Conservation (phyloP, 768 basidiomycete species). For the Auricularia cornea region DNA sequence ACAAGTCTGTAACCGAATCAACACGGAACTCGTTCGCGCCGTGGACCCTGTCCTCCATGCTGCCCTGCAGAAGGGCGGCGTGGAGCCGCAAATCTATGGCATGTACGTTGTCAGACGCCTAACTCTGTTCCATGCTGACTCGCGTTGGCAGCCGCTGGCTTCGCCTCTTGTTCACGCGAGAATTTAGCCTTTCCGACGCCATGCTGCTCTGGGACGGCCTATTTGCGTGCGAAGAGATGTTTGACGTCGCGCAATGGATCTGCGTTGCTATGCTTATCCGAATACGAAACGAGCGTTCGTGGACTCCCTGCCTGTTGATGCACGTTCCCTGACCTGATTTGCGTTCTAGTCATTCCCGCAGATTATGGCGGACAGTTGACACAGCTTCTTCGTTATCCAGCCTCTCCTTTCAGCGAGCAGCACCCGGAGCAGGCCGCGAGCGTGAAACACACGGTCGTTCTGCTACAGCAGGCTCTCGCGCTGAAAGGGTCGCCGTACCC, state of each 20-base stretch:
- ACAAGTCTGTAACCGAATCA: conserved; percentile 70
- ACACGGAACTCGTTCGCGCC: conserved; percentile 58
- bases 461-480: conserved; percentile 77
- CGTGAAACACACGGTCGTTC: conserved; percentile 48
- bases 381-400: conserved; percentile 77
- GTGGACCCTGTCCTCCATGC: conserved; percentile 77
- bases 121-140: neutral
- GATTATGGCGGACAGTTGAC: conserved; percentile 86
- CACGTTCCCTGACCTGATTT: conserved; percentile 9
- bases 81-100: conserved; percentile 96
- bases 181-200: conserved; percentile 71
- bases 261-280: conserved; percentile 94
- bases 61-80: conserved; percentile 65
- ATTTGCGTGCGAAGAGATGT: conserved; percentile 76
- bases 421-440: conserved; percentile 17
- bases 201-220: conserved; percentile 94
- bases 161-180: conserved; percentile 85
- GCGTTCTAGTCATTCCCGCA: conserved; percentile 60
- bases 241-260: conserved; percentile 76
- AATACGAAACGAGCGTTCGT: conserved; percentile 78
- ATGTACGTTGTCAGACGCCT: conserved; percentile 49
- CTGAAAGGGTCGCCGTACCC: conserved; percentile 68
- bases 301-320: conserved; percentile 4
- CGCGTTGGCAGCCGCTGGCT: conserved; percentile 70
- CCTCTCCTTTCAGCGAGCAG: conserved; percentile 29